A percentile compares a stretch with the other conserved stretches of the same genome.
phyloP scores from a whole-genome alignment of 345 rosid species.

The Salix udensis region DNA sequence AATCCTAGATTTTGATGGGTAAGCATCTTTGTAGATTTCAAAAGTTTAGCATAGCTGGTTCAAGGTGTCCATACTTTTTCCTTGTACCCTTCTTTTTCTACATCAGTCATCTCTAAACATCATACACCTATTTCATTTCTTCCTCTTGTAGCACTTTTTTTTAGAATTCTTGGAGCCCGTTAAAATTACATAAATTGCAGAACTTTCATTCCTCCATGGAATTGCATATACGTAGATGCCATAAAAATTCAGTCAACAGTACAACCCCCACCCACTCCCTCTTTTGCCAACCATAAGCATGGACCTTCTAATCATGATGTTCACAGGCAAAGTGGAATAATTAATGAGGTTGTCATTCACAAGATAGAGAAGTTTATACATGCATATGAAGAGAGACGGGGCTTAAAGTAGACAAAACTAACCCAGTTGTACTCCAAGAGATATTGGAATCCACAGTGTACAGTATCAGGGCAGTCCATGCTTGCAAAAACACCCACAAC shows the following conservation, averaged over 20 bases:
- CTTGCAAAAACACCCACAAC: conserved; percentile 70
- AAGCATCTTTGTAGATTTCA: not conserved
- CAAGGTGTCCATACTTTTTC: not conserved
- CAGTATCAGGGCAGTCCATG: conserved; percentile 78
- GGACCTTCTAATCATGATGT: not conserved
- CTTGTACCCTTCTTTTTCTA: not conserved
- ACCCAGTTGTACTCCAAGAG: conserved; percentile 88
- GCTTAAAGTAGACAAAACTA: conserved; percentile 24
- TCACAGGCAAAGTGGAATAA: not conserved
- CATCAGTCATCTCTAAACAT: not conserved
- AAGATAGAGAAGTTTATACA: not conserved
- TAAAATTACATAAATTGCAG: not conserved
- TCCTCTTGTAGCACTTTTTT: not conserved
- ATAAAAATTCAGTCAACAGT: not conserved
- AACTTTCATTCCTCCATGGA: not conserved
- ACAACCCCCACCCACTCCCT: not conserved
- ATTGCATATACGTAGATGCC: not conserved
- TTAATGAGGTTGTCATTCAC: not conserved
- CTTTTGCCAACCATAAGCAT: not conserved
- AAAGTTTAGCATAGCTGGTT: not conserved
- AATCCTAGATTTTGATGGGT: not conserved
- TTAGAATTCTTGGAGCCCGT: not conserved
- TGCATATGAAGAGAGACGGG: not conserved
- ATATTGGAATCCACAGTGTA: conserved; percentile 74
- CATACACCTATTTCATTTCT: not conserved